Percentiles rank a stretch among this genome's conserved stretches.
Evolutionary conservation across 1,139 yeast genomes (phyloP).

Genomic region (Candida dubliniensis): DNA sequence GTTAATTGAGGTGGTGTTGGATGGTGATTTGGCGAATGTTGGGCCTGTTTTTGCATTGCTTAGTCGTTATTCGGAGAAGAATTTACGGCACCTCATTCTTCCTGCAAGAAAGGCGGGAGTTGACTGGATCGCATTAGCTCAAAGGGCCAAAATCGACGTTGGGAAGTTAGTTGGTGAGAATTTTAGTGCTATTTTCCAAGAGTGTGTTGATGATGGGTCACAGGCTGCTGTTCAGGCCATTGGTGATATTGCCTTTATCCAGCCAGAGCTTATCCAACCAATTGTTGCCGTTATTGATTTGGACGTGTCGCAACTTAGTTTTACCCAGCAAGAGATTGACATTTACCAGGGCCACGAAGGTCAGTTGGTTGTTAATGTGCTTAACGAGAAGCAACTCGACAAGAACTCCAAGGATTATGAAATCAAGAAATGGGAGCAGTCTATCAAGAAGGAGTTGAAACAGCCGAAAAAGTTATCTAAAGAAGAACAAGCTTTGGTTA

Average conservation of each 20-base stretch:
- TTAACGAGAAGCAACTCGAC: slow-evolving; percentile 41
- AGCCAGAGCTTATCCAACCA: slow-evolving; percentile 62
- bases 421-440: slow-evolving; percentile 87
- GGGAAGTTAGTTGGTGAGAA: slow-evolving; percentile 50
- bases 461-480: slow-evolving; percentile 59
- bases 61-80: slow-evolving; percentile 23
- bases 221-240: slow-evolving; percentile 56
- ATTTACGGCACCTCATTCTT: slow-evolving; percentile 44
- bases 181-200: slow-evolving; percentile 37
- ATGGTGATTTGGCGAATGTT: slow-evolving; percentile 2
- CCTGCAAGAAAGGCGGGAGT: slow-evolving; percentile 52
- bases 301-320: slow-evolving; percentile 26
- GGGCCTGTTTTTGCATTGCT: slow-evolving; percentile 40
- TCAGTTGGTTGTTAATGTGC: slow-evolving; percentile 64
- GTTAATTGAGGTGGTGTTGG: slow-evolving; percentile 20
- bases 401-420: slow-evolving; percentile 83
- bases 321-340: slow-evolving; percentile 35
- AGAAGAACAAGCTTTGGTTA: slow-evolving; percentile 68
- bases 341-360: slow-evolving; percentile 75
- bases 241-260: slow-evolving; percentile 69
- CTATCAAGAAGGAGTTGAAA: slow-evolving; percentile 66
- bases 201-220: slow-evolving; percentile 14
- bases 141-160: slow-evolving; percentile 64
- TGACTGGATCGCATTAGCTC: slow-evolving; percentile 77
- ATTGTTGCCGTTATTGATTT: slow-evolving; percentile 46